phyloP scores from a whole-genome alignment of 192 early-diverging fungal genomes.

The Oehlia diaphana region DNA sequence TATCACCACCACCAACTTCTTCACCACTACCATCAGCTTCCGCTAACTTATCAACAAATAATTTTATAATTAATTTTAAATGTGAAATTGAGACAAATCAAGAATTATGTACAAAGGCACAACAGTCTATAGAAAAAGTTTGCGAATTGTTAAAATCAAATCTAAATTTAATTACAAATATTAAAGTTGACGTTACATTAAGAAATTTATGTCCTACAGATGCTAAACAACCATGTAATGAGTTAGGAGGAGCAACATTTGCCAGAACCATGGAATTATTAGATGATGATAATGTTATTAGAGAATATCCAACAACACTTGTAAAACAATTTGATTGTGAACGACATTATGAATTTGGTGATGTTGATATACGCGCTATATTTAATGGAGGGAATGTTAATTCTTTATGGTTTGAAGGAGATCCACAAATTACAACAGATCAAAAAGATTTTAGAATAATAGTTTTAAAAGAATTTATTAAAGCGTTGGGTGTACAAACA shows the following conservation, averaged over 20 bases:
- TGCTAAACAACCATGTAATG: neutral
- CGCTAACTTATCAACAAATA: neutral
- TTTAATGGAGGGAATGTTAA: neutral
- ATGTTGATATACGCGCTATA: neutral
- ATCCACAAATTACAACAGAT: neutral
- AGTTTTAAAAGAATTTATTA: neutral
- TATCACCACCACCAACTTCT: neutral
- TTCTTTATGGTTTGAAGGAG: neutral
- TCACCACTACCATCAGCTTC: too few species aligned
- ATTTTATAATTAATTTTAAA: neutral
- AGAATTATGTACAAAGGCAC: neutral
- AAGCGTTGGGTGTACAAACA: neutral
- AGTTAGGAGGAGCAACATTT: neutral
- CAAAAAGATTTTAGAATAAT: neutral
- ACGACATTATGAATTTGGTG: neutral
- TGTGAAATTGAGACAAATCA: neutral
- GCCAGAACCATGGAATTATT: neutral
- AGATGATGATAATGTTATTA: neutral
- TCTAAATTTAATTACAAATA: neutral
- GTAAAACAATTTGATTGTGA: neutral
- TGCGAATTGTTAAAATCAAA: neutral
- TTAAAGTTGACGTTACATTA: neutral
- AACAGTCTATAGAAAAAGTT: neutral
- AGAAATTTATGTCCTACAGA: neutral
- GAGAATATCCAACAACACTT: neutral